These are phyloP conservation scores for Nakazawaea pomicola DNA, from an alignment of 805 yeast genomes.

Conservation along the genomic window DNA sequence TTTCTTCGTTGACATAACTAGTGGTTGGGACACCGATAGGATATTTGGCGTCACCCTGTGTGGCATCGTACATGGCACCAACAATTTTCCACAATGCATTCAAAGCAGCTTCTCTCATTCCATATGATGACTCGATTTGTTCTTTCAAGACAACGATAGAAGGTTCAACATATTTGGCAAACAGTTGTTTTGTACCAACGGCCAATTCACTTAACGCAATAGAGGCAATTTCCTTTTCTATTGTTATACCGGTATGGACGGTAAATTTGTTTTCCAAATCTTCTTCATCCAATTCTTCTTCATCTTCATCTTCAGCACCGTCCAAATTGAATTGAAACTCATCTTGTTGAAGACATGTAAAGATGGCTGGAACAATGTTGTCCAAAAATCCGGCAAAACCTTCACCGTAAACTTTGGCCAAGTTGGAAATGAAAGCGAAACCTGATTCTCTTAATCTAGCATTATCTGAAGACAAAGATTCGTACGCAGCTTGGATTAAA, in stretches of 20 bases:
- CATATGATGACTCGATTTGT: conserved; percentile 82
- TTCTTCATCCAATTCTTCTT: conserved; percentile 53
- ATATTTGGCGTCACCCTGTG: conserved; percentile 40
- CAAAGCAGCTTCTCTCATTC: conserved; percentile 85
- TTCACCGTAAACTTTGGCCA: conserved; percentile 92
- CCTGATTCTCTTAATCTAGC: conserved; percentile 92
- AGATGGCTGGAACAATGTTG: conserved; percentile 77
- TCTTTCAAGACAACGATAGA: conserved; percentile 59
- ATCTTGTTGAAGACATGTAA: conserved; percentile 78
- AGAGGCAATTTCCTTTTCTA: conserved; percentile 94
- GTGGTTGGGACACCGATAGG: conserved; percentile 63
- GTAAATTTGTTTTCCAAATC: conserved; percentile 68
- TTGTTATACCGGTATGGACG: conserved; percentile 91
- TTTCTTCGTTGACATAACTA: conserved; percentile 53
- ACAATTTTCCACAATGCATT: conserved; percentile 79
- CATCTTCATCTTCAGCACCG: conserved; percentile 42
- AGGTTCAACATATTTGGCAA: conserved; percentile 71
- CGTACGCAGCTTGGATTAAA: conserved; percentile 81
- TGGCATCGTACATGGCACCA: conserved; percentile 57
- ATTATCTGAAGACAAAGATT: conserved; percentile 69
- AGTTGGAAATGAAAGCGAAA: conserved; percentile 84
- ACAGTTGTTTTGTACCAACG: conserved; percentile 75
- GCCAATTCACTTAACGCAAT: conserved; percentile 88
- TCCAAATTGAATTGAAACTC: conserved; percentile 70
- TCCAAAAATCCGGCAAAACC: conserved; percentile 85